Conservation (phyloP, 176 grass and related monocot species). For the Ampelocalamus luodianensis region DNA sequence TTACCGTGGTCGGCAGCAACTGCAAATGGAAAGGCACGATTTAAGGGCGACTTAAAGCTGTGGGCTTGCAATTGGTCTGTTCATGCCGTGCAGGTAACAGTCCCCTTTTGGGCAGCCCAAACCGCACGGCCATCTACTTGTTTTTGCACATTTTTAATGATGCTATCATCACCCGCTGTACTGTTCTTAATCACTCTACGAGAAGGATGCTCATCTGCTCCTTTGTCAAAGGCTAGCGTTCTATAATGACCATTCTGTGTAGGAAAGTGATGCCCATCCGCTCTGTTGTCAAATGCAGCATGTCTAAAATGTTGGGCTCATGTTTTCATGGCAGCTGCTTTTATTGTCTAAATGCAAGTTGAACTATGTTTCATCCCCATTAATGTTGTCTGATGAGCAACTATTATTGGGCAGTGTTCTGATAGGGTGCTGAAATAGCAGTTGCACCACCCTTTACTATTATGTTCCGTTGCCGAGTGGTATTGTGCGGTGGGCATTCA, state of each 20-base stretch:
- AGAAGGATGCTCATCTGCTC: neutral
- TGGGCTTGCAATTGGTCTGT: neutral
- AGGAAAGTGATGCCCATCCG: conserved; percentile 19
- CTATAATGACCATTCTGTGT: neutral
- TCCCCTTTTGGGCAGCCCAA: neutral
- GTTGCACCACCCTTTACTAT: neutral
- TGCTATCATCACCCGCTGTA: neutral
- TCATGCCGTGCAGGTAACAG: neutral
- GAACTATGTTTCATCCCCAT: neutral
- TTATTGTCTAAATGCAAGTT: neutral
- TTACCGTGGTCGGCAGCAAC: neutral
- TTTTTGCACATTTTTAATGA: neutral
- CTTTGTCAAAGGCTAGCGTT: neutral
- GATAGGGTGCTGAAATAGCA: conserved; percentile 18
- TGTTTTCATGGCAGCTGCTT: neutral
- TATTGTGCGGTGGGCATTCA: conserved; percentile 44
- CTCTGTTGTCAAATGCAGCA: neutral
- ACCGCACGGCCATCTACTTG: neutral
- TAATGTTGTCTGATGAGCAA: conserved; percentile 4
- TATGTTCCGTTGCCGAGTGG: neutral
- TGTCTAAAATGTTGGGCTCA: neutral
- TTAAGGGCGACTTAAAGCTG: neutral
- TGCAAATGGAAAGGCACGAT: neutral
- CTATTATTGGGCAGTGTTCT: neutral
- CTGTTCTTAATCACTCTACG: neutral